These are phyloP conservation scores for Solanum virginianum DNA, from an alignment of 257 asterid species.

Conservation along the genomic window DNA sequence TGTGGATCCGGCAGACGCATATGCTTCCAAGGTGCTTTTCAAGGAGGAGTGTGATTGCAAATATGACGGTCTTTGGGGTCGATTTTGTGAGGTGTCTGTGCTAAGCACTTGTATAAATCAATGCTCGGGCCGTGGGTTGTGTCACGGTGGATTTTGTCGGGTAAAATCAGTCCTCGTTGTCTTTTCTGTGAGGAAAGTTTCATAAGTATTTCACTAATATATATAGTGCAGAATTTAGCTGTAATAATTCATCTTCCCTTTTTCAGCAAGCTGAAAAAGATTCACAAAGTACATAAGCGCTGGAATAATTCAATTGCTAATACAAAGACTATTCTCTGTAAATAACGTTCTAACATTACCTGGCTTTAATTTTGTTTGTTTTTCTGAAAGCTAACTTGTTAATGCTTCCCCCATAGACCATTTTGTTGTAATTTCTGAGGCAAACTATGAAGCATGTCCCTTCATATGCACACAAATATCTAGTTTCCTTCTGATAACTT, in stretches of 20 bases:
- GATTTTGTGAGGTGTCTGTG: constrained; percentile 79
- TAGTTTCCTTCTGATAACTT: neutral
- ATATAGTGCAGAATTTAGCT: neutral
- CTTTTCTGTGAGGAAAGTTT: neutral
- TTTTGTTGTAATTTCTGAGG: neutral
- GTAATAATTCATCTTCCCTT: neutral
- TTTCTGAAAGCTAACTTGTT: neutral
- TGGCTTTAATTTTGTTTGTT: neutral
- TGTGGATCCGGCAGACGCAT: constrained; percentile 74
- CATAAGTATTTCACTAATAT: neutral
- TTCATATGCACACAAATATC: neutral
- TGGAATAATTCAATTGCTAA: neutral
- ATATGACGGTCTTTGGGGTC: constrained; percentile 87
- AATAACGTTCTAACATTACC: neutral
- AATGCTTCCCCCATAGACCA: neutral
- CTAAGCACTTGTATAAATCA: constrained; percentile 75
- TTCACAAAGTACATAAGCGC: neutral
- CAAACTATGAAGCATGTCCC: neutral
- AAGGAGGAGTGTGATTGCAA: constrained; percentile 96
- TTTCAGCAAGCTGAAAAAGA: neutral
- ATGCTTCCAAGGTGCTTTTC: constrained; percentile 40
- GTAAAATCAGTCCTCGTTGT: constrained; percentile 21
- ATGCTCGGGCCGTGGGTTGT: constrained; percentile 68
- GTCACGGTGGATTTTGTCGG: constrained; percentile 98
- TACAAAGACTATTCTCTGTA: neutral